These are phyloP conservation scores for Tetrapisispora fleetii DNA, from an alignment of 805 yeast species.

Conservation along the genomic window DNA sequence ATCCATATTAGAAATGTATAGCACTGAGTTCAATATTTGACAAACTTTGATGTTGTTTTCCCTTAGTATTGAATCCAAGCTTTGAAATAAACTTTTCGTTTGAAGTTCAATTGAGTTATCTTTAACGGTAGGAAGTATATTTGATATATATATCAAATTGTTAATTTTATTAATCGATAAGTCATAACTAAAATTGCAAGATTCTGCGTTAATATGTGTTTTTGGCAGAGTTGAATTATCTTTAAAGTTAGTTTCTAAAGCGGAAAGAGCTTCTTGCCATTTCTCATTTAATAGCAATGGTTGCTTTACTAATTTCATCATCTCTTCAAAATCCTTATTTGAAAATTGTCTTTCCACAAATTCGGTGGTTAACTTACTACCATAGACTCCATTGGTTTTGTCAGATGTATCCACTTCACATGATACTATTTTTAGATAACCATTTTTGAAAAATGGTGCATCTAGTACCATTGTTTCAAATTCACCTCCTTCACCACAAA, in stretches of 20 bases:
- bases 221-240: not conserved
- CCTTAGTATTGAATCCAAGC: constrained; percentile 31
- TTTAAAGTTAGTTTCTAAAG: not conserved
- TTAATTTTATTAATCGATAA: constrained; percentile 16
- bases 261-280: constrained; percentile 7
- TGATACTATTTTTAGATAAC: constrained; percentile 36
- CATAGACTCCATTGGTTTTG: constrained; percentile 57
- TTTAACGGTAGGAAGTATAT: constrained; percentile 29
- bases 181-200: not conserved
- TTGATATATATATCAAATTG: constrained; percentile 35
- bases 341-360: constrained; percentile 33
- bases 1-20: constrained; percentile 55
- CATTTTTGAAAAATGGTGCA: constrained; percentile 68
- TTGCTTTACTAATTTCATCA: constrained; percentile 31
- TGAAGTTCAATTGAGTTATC: constrained; percentile 33
- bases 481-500: constrained; percentile 99
- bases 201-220: not conserved
- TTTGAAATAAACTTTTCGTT: constrained; percentile 38
- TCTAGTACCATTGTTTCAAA: constrained; percentile 89
- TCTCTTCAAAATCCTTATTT: constrained; percentile 10
- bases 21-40: constrained; percentile 48
- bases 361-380: constrained; percentile 46
- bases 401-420: constrained; percentile 35
- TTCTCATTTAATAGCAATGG: constrained; percentile 15
- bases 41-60: constrained; percentile 30